Conservation (phyloP, 2,329 filamentous ascomycete species). For the Didymella pomorum region DNA sequence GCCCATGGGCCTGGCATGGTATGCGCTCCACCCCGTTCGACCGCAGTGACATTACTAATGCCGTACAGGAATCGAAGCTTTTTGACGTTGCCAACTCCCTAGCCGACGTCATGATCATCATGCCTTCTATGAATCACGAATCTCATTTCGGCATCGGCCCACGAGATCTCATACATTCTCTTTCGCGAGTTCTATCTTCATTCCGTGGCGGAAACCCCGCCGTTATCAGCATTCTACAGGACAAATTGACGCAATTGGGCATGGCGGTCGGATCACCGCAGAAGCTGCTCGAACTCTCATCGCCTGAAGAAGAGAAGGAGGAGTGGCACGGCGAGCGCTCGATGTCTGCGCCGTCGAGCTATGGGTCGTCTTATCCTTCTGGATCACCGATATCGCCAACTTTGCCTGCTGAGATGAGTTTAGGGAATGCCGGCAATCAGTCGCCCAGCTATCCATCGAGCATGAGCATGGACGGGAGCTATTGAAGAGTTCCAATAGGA, state of each 20-base stretch:
- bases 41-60: background rate
- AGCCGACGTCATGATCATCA: constrained; percentile 50
- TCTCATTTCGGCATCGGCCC: constrained; percentile 43
- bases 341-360: constrained; percentile 30
- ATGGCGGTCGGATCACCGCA: constrained; percentile 40
- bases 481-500: too few species aligned
- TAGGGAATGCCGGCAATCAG: constrained; percentile 7
- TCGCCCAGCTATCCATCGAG: constrained; percentile 27
- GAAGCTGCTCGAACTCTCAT: constrained; percentile 42
- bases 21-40: constrained; percentile 2
- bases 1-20: constrained; percentile 50
- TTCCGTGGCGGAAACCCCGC: constrained; percentile 48
- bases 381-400: constrained; percentile 4
- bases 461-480: constrained; percentile 30
- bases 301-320: constrained; percentile 43
- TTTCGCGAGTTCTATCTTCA: constrained; percentile 39
- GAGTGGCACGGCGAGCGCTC: constrained; percentile 33
- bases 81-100: constrained; percentile 49
- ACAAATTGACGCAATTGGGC: constrained; percentile 41
- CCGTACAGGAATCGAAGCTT: constrained; percentile 43
- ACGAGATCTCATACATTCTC: constrained; percentile 45
- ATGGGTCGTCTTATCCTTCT: constrained; percentile 16
- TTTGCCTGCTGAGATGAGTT: constrained; percentile 2
- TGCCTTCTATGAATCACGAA: constrained; percentile 44
- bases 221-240: constrained; percentile 45